These are phyloP conservation scores for Blastocystis sp. DNA, from an alignment of 352 stramenopile genomes.

Conservation along the genomic window DNA sequence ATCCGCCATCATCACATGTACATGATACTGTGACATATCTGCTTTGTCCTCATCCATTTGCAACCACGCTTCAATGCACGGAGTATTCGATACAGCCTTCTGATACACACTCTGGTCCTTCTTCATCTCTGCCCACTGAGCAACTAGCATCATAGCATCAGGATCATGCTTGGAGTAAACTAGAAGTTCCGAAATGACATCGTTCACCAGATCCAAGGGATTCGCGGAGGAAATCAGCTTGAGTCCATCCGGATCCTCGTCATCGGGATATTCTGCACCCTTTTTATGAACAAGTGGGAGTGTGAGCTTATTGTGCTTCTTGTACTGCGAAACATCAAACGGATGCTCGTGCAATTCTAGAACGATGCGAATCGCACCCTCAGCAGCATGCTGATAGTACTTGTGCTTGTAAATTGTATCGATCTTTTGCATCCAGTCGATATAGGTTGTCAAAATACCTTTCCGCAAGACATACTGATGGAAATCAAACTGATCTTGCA, in stretches of 20 bases:
- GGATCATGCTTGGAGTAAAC: slow-evolving; percentile 13
- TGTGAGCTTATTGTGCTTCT: not conserved
- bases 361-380: not conserved
- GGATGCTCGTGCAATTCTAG: not conserved
- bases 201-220: not conserved
- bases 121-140: not conserved
- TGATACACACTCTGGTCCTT: not conserved
- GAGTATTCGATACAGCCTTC: not conserved
- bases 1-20: not conserved
- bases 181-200: not conserved
- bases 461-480: slow-evolving; percentile 20
- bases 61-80: not conserved
- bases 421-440: not conserved
- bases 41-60: not conserved
- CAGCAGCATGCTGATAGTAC: not conserved
- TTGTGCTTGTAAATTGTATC: not conserved
- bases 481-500: slow-evolving; percentile 42
- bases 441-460: not conserved
- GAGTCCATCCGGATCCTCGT: slow-evolving; percentile 9
- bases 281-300: not conserved
- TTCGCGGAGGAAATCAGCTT: not conserved
- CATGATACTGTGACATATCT: not conserved
- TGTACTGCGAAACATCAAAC: not conserved
- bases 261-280: slow-evolving; percentile 6
- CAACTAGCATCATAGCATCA: not conserved